Conservation (phyloP, 2,329 filamentous ascomycete species). For the Didymella segeticola region DNA sequence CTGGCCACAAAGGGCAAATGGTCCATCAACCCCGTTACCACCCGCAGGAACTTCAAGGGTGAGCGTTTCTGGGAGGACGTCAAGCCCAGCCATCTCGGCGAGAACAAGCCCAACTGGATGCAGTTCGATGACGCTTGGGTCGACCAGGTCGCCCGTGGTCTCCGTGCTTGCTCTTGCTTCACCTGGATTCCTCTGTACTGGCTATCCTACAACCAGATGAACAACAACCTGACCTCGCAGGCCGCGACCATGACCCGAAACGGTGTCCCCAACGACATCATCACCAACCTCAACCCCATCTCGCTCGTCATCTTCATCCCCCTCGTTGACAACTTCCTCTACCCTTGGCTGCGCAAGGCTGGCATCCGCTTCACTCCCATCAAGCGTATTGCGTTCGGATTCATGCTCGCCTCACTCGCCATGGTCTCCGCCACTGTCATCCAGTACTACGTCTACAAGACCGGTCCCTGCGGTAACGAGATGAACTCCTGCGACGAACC, state of each 20-base stretch:
- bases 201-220: slow-evolving; percentile 62
- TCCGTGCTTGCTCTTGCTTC: slow-evolving; percentile 51
- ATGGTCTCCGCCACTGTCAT: slow-evolving; percentile 60
- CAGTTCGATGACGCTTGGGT: slow-evolving; percentile 85
- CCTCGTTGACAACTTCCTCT: slow-evolving; percentile 60
- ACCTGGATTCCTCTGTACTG: slow-evolving; percentile 61
- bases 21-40: slow-evolving; percentile 66
- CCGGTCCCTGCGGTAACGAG: slow-evolving; percentile 65
- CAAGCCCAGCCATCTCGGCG: slow-evolving; percentile 69
- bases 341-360: slow-evolving; percentile 56
- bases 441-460: slow-evolving; percentile 69
- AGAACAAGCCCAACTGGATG: slow-evolving; percentile 73
- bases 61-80: slow-evolving; percentile 70
- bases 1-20: slow-evolving; percentile 70
- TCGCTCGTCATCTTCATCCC: slow-evolving; percentile 63
- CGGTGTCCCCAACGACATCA: slow-evolving; percentile 63
- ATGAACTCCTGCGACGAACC: slow-evolving; percentile 61
- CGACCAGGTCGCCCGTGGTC: slow-evolving; percentile 57
- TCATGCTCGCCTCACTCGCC: slow-evolving; percentile 54
- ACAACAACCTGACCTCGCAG: slow-evolving; percentile 63
- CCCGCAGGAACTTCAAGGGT: slow-evolving; percentile 64
- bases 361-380: slow-evolving; percentile 60
- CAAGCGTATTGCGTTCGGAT: slow-evolving; percentile 61
- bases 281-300: slow-evolving; percentile 63
- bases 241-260: slow-evolving; percentile 60